Conservation (phyloP, 2,329 filamentous ascomycete genomes). For the Ophiostoma ips region DNA sequence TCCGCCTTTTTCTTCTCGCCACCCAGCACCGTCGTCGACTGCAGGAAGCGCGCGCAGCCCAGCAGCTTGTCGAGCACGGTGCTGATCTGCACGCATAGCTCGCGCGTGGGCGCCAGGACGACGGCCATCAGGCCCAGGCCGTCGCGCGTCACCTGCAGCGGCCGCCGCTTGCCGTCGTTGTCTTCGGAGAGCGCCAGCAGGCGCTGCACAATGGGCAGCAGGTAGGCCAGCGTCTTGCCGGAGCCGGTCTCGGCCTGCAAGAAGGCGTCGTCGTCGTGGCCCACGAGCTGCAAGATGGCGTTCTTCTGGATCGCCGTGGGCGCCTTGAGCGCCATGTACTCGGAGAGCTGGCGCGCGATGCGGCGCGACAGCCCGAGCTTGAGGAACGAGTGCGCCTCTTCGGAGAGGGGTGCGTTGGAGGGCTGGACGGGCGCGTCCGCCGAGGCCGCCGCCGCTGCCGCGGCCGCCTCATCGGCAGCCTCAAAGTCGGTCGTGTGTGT, state of each 20-base stretch:
- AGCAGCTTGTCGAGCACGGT: constrained; percentile 73
- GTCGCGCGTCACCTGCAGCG: constrained; percentile 54
- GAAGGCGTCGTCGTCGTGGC: constrained; percentile 78
- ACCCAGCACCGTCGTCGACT: constrained; percentile 68
- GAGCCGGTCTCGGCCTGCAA: constrained; percentile 95
- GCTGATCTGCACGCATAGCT: constrained; percentile 88
- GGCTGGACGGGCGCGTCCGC: constrained; percentile 46
- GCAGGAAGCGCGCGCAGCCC: constrained; percentile 85
- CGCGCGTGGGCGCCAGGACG: constrained; percentile 83
- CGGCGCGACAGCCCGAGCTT: constrained; percentile 69
- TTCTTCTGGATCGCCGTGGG: constrained; percentile 93
- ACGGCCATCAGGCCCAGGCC: constrained; percentile 88
- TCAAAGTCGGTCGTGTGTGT: constrained; percentile 47
- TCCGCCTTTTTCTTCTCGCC: constrained; percentile 64
- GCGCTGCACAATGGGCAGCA: constrained; percentile 80
- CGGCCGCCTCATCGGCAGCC: constrained; percentile 12
- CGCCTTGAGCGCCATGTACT: constrained; percentile 76
- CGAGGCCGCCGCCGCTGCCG: constrained; percentile 28
- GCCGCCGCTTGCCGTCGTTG: constrained; percentile 29
- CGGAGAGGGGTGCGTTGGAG: constrained; percentile 79
- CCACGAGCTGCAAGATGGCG: constrained; percentile 66
- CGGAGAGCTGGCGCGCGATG: constrained; percentile 67
- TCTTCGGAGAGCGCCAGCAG: constrained; percentile 61
- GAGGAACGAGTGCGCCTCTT: constrained; percentile 74
- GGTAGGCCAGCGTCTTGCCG: constrained; percentile 92